Evolutionary conservation across 2,329 filamentous ascomycete species (phyloP), one percentile per base, ranked within the genome.

Genomic region (Daldinia sp.): DNA sequence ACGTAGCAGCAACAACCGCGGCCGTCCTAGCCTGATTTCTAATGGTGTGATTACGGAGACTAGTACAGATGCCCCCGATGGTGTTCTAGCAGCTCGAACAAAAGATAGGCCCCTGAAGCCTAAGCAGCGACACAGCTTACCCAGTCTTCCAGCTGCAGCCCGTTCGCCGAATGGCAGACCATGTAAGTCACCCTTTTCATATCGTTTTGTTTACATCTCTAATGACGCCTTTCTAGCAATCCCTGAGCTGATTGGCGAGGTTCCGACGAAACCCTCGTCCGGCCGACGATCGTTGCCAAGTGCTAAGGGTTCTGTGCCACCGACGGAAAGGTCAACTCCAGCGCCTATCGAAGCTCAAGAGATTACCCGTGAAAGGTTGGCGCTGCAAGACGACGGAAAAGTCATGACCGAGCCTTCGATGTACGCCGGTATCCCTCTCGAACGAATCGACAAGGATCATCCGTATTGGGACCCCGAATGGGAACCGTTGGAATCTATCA

Each of bases 381-480:
- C 79, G 4, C 78, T 89, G 4, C 80, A 76, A 30, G 79, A 89
- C 62, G 80, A 89, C 60, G 86, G 86, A 53, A 76, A 72, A 6
- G 76, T 84, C 4, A 86, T 86, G 53, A 84, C 82, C 0, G 83
- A 83, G 50, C 87, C 87, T 0, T 80, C 83, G 23, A 83, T 86
- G 70, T 84, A 87, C 72, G 79, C 80, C 33, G 86, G 85, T 1
- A 85, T 88, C 0, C 87, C 87, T 0, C 70, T 88, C 2, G 82
- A 79, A 41, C 86, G 86, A 73, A 87, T 89, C 55, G 76, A 81
- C 44, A 78, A 81, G 15, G 76, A 73, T 6, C 83, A 89, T 44
- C 83, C 85, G 0, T 88, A 88, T 74, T 89, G 87, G 87, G 86
- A 88, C 13, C 75, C 81, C 0, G 80, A 82, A 3, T 89, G 87